These are phyloP conservation scores for Flammula alnicola DNA, from an alignment of 1,284 basidiomycete species.

Conservation along the genomic window DNA sequence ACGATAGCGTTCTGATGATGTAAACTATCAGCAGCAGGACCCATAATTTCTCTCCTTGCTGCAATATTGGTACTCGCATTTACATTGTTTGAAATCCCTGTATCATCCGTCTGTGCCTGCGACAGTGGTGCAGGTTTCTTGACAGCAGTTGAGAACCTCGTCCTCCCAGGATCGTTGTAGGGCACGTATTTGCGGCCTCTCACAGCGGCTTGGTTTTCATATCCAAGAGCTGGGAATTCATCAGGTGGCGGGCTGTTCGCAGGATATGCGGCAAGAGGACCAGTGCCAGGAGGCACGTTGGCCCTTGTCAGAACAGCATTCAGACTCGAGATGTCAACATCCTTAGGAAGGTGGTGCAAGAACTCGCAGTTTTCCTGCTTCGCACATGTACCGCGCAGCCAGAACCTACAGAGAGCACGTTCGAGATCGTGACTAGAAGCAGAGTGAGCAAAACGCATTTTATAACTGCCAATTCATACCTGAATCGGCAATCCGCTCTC, in stretches of 20 bases:
- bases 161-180: constrained; percentile 76
- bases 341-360: constrained; percentile 85
- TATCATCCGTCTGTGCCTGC: constrained; percentile 23
- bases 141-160: constrained; percentile 83
- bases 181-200: constrained; percentile 43
- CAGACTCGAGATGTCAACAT: constrained; percentile 71
- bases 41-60: constrained; percentile 60
- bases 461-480: constrained; percentile 52
- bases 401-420: constrained; percentile 94
- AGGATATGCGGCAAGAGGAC: constrained; percentile 36
- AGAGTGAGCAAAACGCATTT: constrained; percentile 12
- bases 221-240: constrained; percentile 88
- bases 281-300: constrained; percentile 55
- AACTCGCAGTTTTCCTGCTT: constrained; percentile 94
- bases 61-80: constrained; percentile 38
- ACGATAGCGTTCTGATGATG: constrained; percentile 71
- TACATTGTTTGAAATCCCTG: constrained; percentile 17
- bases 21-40: constrained; percentile 60
- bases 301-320: constrained; percentile 74
- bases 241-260: constrained; percentile 58
- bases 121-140: constrained; percentile 58
- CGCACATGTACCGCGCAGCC: constrained; percentile 95
- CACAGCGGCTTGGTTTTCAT: constrained; percentile 47
- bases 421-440: constrained; percentile 82
- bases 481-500: constrained; percentile 96